Base-by-base conservation (phyloP, 139 green algal genomes). In the Picochlorum sp. region DNA sequence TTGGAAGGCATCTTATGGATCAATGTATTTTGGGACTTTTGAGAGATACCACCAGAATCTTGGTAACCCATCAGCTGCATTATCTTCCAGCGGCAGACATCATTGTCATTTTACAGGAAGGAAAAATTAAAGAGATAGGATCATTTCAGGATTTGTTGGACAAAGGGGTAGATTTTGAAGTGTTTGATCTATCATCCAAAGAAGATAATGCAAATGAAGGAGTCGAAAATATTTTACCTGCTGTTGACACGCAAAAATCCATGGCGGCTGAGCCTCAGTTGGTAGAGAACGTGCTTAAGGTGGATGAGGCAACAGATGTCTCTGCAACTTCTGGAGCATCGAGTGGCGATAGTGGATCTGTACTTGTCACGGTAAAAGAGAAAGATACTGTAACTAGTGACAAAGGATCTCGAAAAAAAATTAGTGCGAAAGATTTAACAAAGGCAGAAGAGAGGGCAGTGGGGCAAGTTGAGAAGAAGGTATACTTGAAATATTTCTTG, bases 1-100 rank as follows among this genome's bases (percentile, higher is more conserved):
- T 95, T 32, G 82, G 81, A 9, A 61, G 69, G 7, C 68, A 86
- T 45, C 53, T 96, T 33, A 86, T 96, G 18, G 59, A 85, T 20
- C 3, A 53, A 16, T 85, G 74, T 66, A 65, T 84, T 30, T 30
- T 53, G 49, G 86, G 86, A 30, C 50, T 88, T 49, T 72, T 94
- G 26, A 61, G 14, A 8, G 65, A 67, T 37, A 74, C 55, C 32
- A 91, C 87, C 1, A 72, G 84, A 7, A 40, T 94, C 12, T 79
- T 95, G 43, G 87, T 95, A 1, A 94, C 88, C 6, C 87, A 96
- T 55, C 65, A 77, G 63, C 68, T 86, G 55, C 83, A 98, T 74
- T 96, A 85, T 74, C 77, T 96, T 44, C 76, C 78, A 7, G 43
- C 62, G 25, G 88, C 88, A 4, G 88, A 98, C 69, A 3, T 71